These are phyloP conservation scores for Clavispora carvajalis DNA, from an alignment of 805 yeast genomes.

Conservation along the genomic window DNA sequence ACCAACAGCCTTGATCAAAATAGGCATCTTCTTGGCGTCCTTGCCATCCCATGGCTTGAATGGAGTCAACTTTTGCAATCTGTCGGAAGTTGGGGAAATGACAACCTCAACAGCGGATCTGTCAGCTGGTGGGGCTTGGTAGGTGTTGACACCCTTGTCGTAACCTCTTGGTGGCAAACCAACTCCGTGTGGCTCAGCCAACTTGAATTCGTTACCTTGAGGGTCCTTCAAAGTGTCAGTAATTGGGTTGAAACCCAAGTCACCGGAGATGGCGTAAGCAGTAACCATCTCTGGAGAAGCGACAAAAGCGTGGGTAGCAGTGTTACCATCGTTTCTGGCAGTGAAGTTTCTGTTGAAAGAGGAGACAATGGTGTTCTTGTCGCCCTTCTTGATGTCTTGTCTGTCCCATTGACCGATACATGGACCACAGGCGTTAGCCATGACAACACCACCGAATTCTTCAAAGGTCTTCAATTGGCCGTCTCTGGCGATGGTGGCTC, in stretches of 20 bases:
- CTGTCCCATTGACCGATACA: constrained; percentile 99
- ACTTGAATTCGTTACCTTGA: constrained; percentile 86
- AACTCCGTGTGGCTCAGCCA: constrained; percentile 81
- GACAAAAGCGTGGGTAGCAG: constrained; percentile 93
- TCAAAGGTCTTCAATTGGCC: constrained; percentile 85
- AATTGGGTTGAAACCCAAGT: constrained; percentile 92
- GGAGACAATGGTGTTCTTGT: constrained; percentile 93
- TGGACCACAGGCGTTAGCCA: constrained; percentile 99
- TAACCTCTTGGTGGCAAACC: constrained; percentile 89
- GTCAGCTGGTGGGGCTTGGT: constrained; percentile 95
- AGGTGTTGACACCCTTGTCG: constrained; percentile 89
- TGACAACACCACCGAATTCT: constrained; percentile 88
- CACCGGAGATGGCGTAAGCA: constrained; percentile 94
- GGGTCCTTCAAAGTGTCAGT: constrained; percentile 84
- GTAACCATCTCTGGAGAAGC: constrained; percentile 96
- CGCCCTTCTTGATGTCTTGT: constrained; percentile 86
- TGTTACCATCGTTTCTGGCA: constrained; percentile 97
- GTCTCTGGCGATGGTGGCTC: constrained; percentile 97
- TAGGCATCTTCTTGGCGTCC: constrained; percentile 85
- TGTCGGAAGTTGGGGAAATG: constrained; percentile 87
- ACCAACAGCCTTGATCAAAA: constrained; percentile 92
- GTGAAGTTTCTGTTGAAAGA: constrained; percentile 98
- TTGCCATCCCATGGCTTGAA: constrained; percentile 96
- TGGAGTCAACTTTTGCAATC: constrained; percentile 91
- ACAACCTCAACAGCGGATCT: constrained; percentile 68